Conservation (phyloP, 192 early-diverging fungal species). For the Gryganskiella cystojenkinii region DNA sequence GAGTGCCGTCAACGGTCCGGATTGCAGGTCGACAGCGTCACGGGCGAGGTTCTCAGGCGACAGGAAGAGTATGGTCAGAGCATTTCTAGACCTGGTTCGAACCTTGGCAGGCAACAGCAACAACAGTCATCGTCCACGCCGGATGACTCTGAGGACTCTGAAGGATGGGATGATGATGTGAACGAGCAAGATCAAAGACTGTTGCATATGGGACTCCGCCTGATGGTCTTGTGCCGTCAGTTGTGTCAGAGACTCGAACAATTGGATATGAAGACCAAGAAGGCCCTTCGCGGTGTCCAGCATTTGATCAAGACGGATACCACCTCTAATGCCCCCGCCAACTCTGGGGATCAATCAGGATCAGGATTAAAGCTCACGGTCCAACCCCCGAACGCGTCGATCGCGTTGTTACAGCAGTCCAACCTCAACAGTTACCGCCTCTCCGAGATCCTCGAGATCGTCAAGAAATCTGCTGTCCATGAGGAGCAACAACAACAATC, state of each 20-base stretch:
- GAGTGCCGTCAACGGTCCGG: constrained; percentile 55
- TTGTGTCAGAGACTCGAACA: constrained; percentile 53
- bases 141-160: constrained; percentile 44
- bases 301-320: constrained; percentile 30
- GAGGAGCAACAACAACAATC: constrained; percentile 5
- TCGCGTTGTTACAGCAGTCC: constrained; percentile 59
- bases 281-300: constrained; percentile 22
- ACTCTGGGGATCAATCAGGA: constrained; percentile 10
- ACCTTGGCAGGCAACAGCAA: constrained; percentile 7
- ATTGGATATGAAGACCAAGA: constrained; percentile 56
- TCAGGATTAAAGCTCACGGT: constrained; percentile 7
- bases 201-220: constrained; percentile 74
- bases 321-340: background rate
- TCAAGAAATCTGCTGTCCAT: constrained; percentile 26
- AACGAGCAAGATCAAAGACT: constrained; percentile 65
- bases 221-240: constrained; percentile 64
- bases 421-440: constrained; percentile 65
- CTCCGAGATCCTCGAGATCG: constrained; percentile 40
- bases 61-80: constrained; percentile 8
- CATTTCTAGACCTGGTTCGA: constrained; percentile 8
- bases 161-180: constrained; percentile 59
- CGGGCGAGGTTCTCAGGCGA: background rate
- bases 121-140: too few relatives aligned
- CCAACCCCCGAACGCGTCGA: constrained; percentile 45
- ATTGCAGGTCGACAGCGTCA: constrained; percentile 32